A percentile compares a stretch with the other conserved stretches of the same genome.
Conservation (phyloP, 768 basidiomycete species). For the Pleurotus citrinopileatus region DNA sequence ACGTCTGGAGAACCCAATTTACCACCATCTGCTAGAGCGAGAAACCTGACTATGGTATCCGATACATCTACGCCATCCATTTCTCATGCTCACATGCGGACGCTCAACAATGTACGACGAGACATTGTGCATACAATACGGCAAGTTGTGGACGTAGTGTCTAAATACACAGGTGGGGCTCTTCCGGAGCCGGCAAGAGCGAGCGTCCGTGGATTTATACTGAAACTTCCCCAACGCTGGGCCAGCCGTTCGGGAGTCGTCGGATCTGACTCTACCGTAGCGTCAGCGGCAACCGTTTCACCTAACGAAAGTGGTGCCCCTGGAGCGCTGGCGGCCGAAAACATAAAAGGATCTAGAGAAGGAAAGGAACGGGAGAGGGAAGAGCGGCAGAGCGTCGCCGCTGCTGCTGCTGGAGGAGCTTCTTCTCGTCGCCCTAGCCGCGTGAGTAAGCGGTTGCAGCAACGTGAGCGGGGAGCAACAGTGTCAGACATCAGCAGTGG, state of each 20-base stretch:
- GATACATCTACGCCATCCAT: constrained; percentile 11
- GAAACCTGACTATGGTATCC: too few species aligned
- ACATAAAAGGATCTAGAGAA: constrained; percentile 16
- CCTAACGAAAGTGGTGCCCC: not conserved
- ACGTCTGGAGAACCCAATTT: constrained; percentile 23
- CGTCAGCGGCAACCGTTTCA: not conserved
- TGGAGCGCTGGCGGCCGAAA: constrained; percentile 10
- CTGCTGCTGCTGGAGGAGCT: constrained; percentile 30
- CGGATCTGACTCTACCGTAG: not conserved
- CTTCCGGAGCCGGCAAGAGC: constrained; percentile 81
- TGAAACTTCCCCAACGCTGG: constrained; percentile 83
- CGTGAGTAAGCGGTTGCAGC: constrained; percentile 28
- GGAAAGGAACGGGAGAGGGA: constrained; percentile 22
- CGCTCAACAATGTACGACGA: constrained; percentile 69
- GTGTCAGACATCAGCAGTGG: constrained; percentile 19
- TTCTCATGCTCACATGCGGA: constrained; percentile 50
- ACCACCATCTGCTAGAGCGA: not conserved
- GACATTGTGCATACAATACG: constrained; percentile 89
- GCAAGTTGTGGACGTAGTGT: constrained; percentile 85
- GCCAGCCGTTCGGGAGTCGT: constrained; percentile 40
- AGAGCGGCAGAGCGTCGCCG: constrained; percentile 28
- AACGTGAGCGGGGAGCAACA: constrained; percentile 38
- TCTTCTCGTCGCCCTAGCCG: constrained; percentile 21
- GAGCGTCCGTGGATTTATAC: constrained; percentile 72
- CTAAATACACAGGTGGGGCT: constrained; percentile 81